Evolutionary conservation across 345 rosid species (phyloP), one percentile per base, ranked within the genome.

Genomic region (Heritiera fomes): DNA sequence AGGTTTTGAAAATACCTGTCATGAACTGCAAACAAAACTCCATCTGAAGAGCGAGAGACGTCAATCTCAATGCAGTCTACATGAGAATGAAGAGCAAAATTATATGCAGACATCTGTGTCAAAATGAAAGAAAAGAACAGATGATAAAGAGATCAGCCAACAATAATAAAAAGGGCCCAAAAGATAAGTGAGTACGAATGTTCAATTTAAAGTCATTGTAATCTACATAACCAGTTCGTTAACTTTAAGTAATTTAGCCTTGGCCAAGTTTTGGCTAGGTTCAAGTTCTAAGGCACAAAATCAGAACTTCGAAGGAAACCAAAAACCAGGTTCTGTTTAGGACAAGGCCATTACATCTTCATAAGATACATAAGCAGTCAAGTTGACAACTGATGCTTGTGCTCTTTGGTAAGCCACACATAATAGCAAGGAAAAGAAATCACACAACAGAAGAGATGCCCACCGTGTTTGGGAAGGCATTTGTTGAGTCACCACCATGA

Each of bases 21-120:
- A 78, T 94, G 98, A 7, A 96, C 90, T 82, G 98, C 97, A 85
- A 96, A 89, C 78, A 96, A 72, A 78, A 86, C 87, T 80, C 99
- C 97, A 85, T 96, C 99, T 63, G 85, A 84, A 15, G 99, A 91
- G 58, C 98, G 98, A 70, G 99, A 96, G 71, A 94, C 90, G 84
- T 94, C 99, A 78, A 96, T 87, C 90, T 96, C 98, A 40, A 96
- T 87, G 82, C 99, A 96, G 85, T 94, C 97, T 76, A 89, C 99
- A 71, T 84, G 90, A 74, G 97, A 86, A 80, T 71, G 87, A 71
- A 96, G 84, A 45, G 99, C 97, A 50, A 79, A 80, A 47, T 40
- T 81, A 81, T 94, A 94, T 63, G 99, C 98, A 80, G 88, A 87
- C 88, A 94, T 87, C 99, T 96, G 85, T 41, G 56, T 78, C 23